Evolutionary conservation across 2,329 filamentous ascomycete genomes (phyloP).

Genomic region (Grosmannia clavigera): DNA sequence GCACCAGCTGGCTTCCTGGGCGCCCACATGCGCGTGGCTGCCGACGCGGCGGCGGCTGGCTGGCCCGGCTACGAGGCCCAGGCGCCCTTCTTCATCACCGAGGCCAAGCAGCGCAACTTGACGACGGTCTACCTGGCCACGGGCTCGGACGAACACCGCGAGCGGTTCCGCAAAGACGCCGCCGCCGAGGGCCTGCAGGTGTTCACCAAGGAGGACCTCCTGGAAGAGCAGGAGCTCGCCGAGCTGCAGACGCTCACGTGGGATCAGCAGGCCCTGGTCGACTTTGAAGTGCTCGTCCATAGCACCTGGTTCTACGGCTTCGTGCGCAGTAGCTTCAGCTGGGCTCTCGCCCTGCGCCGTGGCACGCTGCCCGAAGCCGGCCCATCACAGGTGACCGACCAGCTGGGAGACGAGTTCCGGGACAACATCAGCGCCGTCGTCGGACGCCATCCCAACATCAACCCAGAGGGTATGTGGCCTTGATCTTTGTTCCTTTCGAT

Average conservation of each 20-base stretch:
- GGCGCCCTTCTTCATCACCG: constrained; percentile 22
- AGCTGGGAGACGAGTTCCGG: constrained; percentile 7
- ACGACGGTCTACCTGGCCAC: constrained; percentile 24
- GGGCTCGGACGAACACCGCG: constrained; percentile 19
- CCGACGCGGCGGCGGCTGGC: constrained; percentile 19
- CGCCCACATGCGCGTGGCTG: constrained; percentile 23
- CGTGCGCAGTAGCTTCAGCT: constrained; percentile 12
- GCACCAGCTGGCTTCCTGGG: constrained; percentile 21
- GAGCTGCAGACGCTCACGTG: constrained; percentile 20
- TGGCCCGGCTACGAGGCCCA: constrained; percentile 24
- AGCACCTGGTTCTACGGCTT: constrained; percentile 9
- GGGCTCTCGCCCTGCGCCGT: constrained; percentile 7
- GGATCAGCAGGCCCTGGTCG: constrained; percentile 11
- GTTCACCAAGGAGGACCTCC: constrained; percentile 22
- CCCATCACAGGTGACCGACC: neutral
- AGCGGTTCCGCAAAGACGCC: constrained; percentile 19
- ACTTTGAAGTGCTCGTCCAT: constrained; percentile 10
- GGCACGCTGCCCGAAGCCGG: constrained; percentile 11
- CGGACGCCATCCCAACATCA: constrained; percentile 10
- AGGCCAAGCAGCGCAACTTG: constrained; percentile 18
- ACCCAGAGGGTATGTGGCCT: constrained; percentile 11
- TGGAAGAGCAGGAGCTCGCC: constrained; percentile 17
- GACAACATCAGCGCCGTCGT: constrained; percentile 10
- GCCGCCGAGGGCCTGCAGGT: constrained; percentile 16
- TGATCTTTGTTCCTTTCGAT: neutral